phyloP scores from a whole-genome alignment of 169 alveolate genomes.

The Cryptosporidium canis region DNA sequence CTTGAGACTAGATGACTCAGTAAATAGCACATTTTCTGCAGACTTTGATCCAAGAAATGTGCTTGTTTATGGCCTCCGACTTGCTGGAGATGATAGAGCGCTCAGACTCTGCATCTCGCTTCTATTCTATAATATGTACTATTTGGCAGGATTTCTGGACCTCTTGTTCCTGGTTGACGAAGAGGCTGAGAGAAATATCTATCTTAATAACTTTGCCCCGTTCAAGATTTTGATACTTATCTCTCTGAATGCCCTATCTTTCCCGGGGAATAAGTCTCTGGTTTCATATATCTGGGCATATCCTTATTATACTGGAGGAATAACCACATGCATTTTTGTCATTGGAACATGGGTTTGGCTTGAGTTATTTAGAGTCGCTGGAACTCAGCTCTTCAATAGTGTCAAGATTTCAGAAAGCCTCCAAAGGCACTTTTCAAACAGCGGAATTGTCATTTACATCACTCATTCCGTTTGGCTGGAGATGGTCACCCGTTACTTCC shows the following conservation, averaged over 20 bases:
- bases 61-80: background rate
- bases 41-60: background rate
- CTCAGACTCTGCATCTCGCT: conserved; percentile 28
- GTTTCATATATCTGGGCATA: conserved; percentile 64
- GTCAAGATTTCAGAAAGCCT: conserved; percentile 7
- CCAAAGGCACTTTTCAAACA: conserved; percentile 26
- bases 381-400: background rate
- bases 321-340: conserved; percentile 36
- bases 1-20: conserved; percentile 7
- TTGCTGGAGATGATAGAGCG: conserved; percentile 36
- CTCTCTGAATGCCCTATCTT: conserved; percentile 43
- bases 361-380: conserved; percentile 41
- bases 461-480: conserved; percentile 66
- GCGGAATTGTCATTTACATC: conserved; percentile 61
- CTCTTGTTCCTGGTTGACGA: conserved; percentile 9
- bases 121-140: conserved; percentile 36
- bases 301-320: conserved; percentile 62
- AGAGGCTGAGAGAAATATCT: conserved; percentile 5
- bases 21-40: background rate
- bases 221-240: conserved; percentile 10
- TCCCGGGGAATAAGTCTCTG: conserved; percentile 61
- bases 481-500: conserved; percentile 16
- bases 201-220: conserved; percentile 8
- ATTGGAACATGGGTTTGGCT: conserved; percentile 72
- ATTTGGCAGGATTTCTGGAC: conserved; percentile 57